Evolutionary conservation across 192 early-diverging fungal species (phyloP), one percentile per base, ranked within the genome.

Genomic region (Coemansia sp.): DNA sequence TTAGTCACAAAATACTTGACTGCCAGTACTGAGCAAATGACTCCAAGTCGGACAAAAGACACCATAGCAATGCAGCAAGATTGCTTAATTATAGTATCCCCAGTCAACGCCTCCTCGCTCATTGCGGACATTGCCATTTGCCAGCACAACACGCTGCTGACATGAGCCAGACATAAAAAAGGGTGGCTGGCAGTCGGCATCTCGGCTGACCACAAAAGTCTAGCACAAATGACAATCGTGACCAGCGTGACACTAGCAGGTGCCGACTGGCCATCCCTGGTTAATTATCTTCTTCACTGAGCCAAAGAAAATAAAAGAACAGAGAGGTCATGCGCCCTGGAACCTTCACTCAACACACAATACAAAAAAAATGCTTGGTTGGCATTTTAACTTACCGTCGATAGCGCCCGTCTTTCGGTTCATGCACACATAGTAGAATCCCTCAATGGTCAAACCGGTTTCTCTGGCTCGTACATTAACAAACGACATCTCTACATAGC

Each of bases 401-500:
- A 88, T 78, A 20, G 50, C 59, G 4, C 87, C 87, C 41, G 86
- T 85, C 20, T 63, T 64, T 5, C 85, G 81, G 50, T 82, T 65
- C 80, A 88, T 86, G 62, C 85, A 86, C 35, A 88, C 73, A 57
- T 88, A 88, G 68, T 88, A 88, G 52, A 88, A 88, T 18, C 87
- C 87, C 29, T 82, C 82, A 65, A 88, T 88, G 55, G 85, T 86
- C 59, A 88, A 67, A 29, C 83, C 81, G 13, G 73, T 78, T n/a
- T 84, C 82, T 57, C 71, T 74, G 26, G 82, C 76, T 27, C 71
- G 62, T 16, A 69, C 53, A 49, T 87, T 82, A 51, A 87, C 76
- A 80, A 88, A 87, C 61, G 78, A 75, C 49, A 61, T 75, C 54
- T 88, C 73, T 75, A 74, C 66, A 55, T 6, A 4, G 16, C 29